phyloP scores from a whole-genome alignment of 1,284 basidiomycete genomes.

The Cryptococcus sp. region DNA sequence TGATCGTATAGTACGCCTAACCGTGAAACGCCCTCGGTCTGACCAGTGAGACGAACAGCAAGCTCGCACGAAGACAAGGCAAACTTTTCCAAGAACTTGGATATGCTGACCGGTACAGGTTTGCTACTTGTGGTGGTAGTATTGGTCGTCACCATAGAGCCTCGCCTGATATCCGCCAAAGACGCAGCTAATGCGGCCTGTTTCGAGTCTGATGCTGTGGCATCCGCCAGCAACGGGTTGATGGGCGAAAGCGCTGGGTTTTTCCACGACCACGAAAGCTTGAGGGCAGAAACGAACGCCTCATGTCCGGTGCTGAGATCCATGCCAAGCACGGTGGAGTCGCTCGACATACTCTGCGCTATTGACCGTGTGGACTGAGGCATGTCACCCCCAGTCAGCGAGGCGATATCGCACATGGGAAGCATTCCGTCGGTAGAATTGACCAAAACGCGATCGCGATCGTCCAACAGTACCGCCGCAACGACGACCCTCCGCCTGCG shows the following conservation, averaged over 20 bases:
- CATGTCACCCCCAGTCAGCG: conserved; percentile 28
- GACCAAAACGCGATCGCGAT: conserved; percentile 52
- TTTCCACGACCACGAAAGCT: conserved; percentile 54
- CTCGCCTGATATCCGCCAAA: conserved; percentile 31
- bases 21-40: conserved; percentile 42
- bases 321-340: conserved; percentile 48
- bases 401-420: conserved; percentile 54
- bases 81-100: conserved; percentile 52
- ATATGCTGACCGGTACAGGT: conserved; percentile 30
- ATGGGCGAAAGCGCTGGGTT: conserved; percentile 33
- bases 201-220: conserved; percentile 2
- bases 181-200: conserved; percentile 14
- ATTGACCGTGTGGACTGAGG: conserved; percentile 14
- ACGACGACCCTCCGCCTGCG: conserved; percentile 55
- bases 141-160: conserved; percentile 23
- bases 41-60: conserved; percentile 46
- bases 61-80: conserved; percentile 42
- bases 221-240: conserved; percentile 17
- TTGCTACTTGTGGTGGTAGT: conserved; percentile 14
- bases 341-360: conserved; percentile 19
- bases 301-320: conserved; percentile 54
- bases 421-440: conserved; percentile 54
- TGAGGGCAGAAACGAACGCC: conserved; percentile 54
- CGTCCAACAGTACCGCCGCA: conserved; percentile 53
- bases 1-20: conserved; percentile 56